phyloP scores from a whole-genome alignment of 345 rosid species.

The Arabis hirsuta region DNA sequence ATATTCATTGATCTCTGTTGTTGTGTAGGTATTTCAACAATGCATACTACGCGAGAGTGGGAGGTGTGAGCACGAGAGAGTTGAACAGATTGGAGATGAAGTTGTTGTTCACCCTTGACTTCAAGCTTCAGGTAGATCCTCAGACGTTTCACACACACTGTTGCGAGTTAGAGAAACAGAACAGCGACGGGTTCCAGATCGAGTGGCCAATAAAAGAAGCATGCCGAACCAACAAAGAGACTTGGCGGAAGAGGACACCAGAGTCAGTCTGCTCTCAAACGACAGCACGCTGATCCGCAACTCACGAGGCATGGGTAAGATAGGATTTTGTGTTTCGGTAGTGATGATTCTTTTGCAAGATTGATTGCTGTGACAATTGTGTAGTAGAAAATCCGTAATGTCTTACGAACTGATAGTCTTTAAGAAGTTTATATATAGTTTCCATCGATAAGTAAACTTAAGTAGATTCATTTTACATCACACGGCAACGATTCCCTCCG shows the following conservation, averaged over 20 bases:
- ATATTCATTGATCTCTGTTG: neutral
- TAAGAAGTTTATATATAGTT: slow-evolving; percentile 4
- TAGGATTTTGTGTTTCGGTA: slow-evolving; percentile 29
- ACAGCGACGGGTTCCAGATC: slow-evolving; percentile 19
- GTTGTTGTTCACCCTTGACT: slow-evolving; percentile 75
- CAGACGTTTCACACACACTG: slow-evolving; percentile 67
- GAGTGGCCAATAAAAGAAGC: slow-evolving; percentile 41
- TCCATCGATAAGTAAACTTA: slow-evolving; percentile 7
- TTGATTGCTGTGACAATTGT: slow-evolving; percentile 34
- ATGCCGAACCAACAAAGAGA: slow-evolving; percentile 32
- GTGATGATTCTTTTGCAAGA: slow-evolving; percentile 42
- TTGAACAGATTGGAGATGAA: slow-evolving; percentile 85
- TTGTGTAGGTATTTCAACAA: slow-evolving; percentile 81
- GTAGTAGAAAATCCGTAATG: neutral
- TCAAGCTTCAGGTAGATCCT: slow-evolving; percentile 75
- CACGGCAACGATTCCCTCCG: slow-evolving; percentile 12
- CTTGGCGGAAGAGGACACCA: slow-evolving; percentile 37
- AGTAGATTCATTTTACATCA: slow-evolving; percentile 18
- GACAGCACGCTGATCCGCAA: slow-evolving; percentile 35
- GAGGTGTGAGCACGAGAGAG: slow-evolving; percentile 84
- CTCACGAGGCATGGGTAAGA: neutral
- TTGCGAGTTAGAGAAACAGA: slow-evolving; percentile 63
- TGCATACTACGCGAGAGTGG: slow-evolving; percentile 89
- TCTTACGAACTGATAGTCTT: slow-evolving; percentile 6
- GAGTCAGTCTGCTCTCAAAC: slow-evolving; percentile 39